phyloP scores from a whole-genome alignment of 208 protist species.

The Trypanosoma theileri region DNA sequence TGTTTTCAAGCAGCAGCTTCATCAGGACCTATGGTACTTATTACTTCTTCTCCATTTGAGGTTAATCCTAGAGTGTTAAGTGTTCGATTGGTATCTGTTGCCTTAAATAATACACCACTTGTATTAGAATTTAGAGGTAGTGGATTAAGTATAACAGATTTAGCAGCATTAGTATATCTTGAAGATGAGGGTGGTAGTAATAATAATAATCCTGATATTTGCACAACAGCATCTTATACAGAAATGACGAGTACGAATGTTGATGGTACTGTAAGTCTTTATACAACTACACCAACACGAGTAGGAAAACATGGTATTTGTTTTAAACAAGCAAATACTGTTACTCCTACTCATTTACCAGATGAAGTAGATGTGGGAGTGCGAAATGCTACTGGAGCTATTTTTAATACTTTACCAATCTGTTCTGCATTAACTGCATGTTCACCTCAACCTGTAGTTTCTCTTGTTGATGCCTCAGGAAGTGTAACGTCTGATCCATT shows the following conservation, averaged over 20 bases:
- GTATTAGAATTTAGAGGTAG: constrained; percentile 54
- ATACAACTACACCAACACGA: constrained; percentile 45
- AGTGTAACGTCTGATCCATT: constrained; percentile 36
- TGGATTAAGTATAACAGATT: constrained; percentile 42
- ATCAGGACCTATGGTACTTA: constrained; percentile 25
- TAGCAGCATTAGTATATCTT: constrained; percentile 58
- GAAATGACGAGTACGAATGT: constrained; percentile 33
- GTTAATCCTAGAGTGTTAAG: constrained; percentile 50
- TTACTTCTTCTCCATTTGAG: constrained; percentile 52
- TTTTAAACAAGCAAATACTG: constrained; percentile 29
- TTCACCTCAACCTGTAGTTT: constrained; percentile 57
- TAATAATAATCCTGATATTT: constrained; percentile 37
- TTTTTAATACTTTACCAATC: constrained; percentile 52
- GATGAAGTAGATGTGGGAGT: constrained; percentile 33
- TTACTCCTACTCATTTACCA: constrained; percentile 35
- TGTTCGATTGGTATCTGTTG: constrained; percentile 45
- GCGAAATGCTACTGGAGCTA: constrained; percentile 41
- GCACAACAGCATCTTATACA: constrained; percentile 34
- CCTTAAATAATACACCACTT: constrained; percentile 46
- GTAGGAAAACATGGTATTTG: constrained; percentile 67
- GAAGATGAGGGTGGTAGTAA: constrained; percentile 8
- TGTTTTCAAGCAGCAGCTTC: constrained; percentile 61
- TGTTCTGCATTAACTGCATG: constrained; percentile 53
- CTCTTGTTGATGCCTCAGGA: constrained; percentile 41
- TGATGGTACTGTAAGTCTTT: constrained; percentile 49